Percentiles rank a stretch among this genome's conserved stretches.
phyloP scores from a whole-genome alignment of 2,329 filamentous ascomycete species.

The Fonsecaea pedrosoi region DNA sequence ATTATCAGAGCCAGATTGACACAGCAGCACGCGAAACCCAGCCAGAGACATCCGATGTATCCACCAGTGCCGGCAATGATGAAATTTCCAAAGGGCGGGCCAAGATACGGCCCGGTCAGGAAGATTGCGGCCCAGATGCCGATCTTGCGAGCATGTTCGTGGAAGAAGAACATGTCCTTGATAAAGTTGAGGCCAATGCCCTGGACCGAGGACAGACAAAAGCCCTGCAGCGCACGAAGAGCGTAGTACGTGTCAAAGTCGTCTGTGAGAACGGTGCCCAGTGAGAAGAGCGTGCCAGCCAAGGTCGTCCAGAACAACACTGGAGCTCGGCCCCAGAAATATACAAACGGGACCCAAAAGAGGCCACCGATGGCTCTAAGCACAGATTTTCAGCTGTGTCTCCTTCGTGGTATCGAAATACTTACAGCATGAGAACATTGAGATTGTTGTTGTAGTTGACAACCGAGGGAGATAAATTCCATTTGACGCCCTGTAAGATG shows the following conservation, averaged over 20 bases:
- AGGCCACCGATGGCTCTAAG: constrained; percentile 47
- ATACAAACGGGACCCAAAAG: constrained; percentile 47
- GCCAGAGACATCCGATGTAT: constrained; percentile 42
- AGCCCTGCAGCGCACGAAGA: constrained; percentile 52
- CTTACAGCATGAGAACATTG: constrained; percentile 50
- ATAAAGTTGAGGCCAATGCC: constrained; percentile 52
- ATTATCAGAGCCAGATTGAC: constrained; percentile 43
- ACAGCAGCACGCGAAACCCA: constrained; percentile 41
- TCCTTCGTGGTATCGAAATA: background rate
- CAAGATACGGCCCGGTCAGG: constrained; percentile 40
- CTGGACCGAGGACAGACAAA: constrained; percentile 50
- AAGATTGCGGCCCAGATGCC: constrained; percentile 48
- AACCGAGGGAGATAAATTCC: constrained; percentile 46
- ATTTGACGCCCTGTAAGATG: constrained; percentile 47
- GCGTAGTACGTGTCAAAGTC: constrained; percentile 50
- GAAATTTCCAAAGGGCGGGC: constrained; percentile 43
- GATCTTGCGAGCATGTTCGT: constrained; percentile 49
- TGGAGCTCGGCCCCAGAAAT: constrained; percentile 53
- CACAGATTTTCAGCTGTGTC: background rate
- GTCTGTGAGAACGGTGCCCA: constrained; percentile 46
- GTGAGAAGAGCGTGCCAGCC: constrained; percentile 45
- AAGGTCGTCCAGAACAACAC: constrained; percentile 49
- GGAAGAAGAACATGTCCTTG: constrained; percentile 51
- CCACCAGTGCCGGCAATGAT: constrained; percentile 46
- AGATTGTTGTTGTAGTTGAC: constrained; percentile 50